Conservation (phyloP, 371 early-diverging fungal genomes). For the Coemansia sp. region DNA sequence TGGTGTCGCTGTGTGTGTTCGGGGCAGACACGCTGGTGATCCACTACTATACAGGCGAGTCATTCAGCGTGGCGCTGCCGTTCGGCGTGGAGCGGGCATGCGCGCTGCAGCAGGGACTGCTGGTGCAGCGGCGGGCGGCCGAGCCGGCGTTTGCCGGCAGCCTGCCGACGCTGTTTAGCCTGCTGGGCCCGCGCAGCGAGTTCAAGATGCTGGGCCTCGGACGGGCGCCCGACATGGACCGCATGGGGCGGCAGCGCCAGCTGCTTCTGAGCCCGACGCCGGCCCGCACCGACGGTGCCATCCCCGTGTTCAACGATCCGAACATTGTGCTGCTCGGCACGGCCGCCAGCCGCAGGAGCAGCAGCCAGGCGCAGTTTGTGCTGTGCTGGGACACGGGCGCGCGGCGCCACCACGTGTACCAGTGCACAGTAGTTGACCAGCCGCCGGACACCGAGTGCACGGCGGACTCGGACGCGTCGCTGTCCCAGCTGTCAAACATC, state of each 20-base stretch:
- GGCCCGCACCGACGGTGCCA: neutral
- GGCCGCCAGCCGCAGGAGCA: constrained; percentile 9
- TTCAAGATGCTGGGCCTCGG: constrained; percentile 44
- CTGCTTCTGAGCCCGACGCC: constrained; percentile 37
- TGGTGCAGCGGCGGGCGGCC: constrained; percentile 33
- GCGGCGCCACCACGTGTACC: constrained; percentile 29
- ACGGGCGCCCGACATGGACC: constrained; percentile 18
- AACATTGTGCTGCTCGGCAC: constrained; percentile 16
- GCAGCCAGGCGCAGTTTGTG: constrained; percentile 19
- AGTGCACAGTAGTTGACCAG: constrained; percentile 17
- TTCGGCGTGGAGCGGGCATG: constrained; percentile 29
- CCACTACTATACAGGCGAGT: constrained; percentile 32
- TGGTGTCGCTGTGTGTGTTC: constrained; percentile 35
- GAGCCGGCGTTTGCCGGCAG: constrained; percentile 15
- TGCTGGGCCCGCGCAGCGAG: constrained; percentile 38
- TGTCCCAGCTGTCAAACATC: constrained; percentile 6
- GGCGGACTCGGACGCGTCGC: constrained; percentile 1
- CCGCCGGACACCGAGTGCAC: constrained; percentile 4
- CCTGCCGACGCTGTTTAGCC: constrained; percentile 38
- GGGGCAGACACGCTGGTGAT: constrained; percentile 27
- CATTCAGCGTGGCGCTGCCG: constrained; percentile 27
- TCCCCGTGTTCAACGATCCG: constrained; percentile 38
- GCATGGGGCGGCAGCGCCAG: constrained; percentile 4
- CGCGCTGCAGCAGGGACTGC: constrained; percentile 32
- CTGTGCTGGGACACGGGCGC: constrained; percentile 42